Evolutionary conservation across 2,329 filamentous ascomycete species (phyloP), one percentile per base, ranked within the genome.

Genomic region (Pyrenochaeta sp.): DNA sequence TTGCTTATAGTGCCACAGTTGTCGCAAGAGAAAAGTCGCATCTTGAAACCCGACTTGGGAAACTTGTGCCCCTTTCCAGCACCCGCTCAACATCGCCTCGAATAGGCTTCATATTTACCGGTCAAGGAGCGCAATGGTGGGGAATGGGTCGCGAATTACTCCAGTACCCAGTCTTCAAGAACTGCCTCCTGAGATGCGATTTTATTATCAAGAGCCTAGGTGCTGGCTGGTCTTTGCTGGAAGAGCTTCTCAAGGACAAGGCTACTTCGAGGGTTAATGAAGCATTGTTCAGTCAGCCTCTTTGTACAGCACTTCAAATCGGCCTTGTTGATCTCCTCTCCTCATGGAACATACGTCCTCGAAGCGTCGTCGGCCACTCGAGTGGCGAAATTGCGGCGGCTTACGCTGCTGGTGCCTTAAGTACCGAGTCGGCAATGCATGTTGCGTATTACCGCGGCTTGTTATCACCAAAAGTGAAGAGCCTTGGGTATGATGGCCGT

Each of bases 81-180:
- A 50, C 9, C 13, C 12, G 24, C 15, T 44, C 43, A 2, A 24
- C 30, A 15, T 24, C 52, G 8, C 56, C 54, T 12, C 24, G 49
- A 0, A 30, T 66, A 22, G 52, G 48, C 46, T 72, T 62, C 36
- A 66, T 82, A 0, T 81, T 82, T 56, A 80, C 79, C 0, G 80
- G 80, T 2, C 80, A 82, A 54, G 80, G 80, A 24, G 78, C 78
- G 1, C 78, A 80, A 40, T 82, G 77, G 75, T 54, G 55, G 1
- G 70, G 67, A 0, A 82, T 82, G 79, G 79, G 79, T 1, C 56
- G 60, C 5, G 73, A 79, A 34, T 67, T 82, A 0, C 37, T 79
- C 1, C 42, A 28, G 6, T 64, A 65, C 28, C 48, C 60, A 0
- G 42, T 54, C 4, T 69, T 68, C 40, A 37, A 48, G 24, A 43